A percentile compares a stretch with the other conserved stretches of the same genome.
Conservation (phyloP, 768 basidiomycete species). For the Kwoniella sp. region DNA sequence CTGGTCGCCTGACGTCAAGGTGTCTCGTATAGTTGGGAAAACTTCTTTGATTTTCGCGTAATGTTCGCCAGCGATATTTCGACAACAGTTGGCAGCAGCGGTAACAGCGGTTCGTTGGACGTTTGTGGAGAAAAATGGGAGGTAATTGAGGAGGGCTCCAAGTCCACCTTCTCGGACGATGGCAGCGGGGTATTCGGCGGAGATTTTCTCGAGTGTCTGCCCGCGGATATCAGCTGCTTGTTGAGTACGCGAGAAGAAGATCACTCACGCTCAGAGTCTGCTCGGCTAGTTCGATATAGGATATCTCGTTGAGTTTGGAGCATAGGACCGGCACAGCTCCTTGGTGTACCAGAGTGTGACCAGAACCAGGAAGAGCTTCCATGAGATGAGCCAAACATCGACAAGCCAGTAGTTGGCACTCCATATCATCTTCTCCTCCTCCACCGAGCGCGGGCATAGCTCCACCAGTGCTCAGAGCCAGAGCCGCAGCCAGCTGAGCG, state of each 20-base stretch:
- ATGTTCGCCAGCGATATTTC: conserved; percentile 84
- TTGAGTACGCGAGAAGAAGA: not conserved
- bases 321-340: conserved; percentile 98
- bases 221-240: conserved; percentile 23
- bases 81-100: conserved; percentile 95
- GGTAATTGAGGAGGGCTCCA: conserved; percentile 85
- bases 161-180: conserved; percentile 96
- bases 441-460: conserved; percentile 58
- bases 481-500: conserved; percentile 80
- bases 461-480: conserved; percentile 69
- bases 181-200: conserved; percentile 92
- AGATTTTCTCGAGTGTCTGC: conserved; percentile 89
- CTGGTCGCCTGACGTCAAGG: conserved; percentile 87
- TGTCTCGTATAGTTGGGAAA: conserved; percentile 83
- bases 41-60: conserved; percentile 85
- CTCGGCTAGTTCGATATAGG: conserved; percentile 96
- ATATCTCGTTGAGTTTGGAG: conserved; percentile 94
- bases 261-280: conserved; percentile 90
- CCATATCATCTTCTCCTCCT: conserved; percentile 57
- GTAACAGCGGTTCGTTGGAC: conserved; percentile 96
- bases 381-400: conserved; percentile 95
- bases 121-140: conserved; percentile 98
- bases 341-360: conserved; percentile 96
- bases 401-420: conserved; percentile 94
- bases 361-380: conserved; percentile 96